phyloP scores from a whole-genome alignment of 192 early-diverging fungal species.

The Gaertneriomyces semiglobifer region DNA sequence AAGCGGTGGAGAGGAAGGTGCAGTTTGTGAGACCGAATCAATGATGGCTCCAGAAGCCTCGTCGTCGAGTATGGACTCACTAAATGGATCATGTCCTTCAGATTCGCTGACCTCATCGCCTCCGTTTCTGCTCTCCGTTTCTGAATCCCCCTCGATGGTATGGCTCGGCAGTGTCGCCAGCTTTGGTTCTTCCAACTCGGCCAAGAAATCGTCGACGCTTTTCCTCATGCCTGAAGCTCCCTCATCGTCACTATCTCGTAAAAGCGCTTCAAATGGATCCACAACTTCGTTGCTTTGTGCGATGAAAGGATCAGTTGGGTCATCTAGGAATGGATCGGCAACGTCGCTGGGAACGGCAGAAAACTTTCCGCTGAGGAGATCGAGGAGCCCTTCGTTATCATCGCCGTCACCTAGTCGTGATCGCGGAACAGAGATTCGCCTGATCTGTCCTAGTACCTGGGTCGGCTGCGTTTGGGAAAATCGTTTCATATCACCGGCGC shows the following conservation, averaged over 20 bases:
- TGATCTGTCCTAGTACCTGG: too few relatives aligned
- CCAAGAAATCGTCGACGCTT: not conserved
- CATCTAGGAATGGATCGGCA: too few relatives aligned
- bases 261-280: conserved; percentile 14
- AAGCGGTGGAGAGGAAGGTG: not conserved
- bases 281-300: not conserved
- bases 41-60: not conserved
- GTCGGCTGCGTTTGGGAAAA: too few relatives aligned
- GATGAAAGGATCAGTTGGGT: too few relatives aligned
- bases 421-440: too few relatives aligned
- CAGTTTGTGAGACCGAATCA: not conserved
- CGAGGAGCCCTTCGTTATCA: conserved; percentile 10
- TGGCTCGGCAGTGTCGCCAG: not conserved
- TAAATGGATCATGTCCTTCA: not conserved
- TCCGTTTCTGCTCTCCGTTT: not conserved
- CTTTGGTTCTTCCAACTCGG: not conserved
- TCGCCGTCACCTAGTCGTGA: not conserved
- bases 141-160: not conserved
- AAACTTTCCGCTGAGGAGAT: not conserved
- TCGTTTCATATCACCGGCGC: too few relatives aligned
- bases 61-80: not conserved
- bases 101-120: not conserved
- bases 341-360: too few relatives aligned
- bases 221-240: not conserved
- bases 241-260: conserved; percentile 16